A percentile compares a stretch with the other conserved stretches of the same genome.
phyloP scores from a whole-genome alignment of 108 stramenopile genomes.

The Epithemia pelagica region DNA sequence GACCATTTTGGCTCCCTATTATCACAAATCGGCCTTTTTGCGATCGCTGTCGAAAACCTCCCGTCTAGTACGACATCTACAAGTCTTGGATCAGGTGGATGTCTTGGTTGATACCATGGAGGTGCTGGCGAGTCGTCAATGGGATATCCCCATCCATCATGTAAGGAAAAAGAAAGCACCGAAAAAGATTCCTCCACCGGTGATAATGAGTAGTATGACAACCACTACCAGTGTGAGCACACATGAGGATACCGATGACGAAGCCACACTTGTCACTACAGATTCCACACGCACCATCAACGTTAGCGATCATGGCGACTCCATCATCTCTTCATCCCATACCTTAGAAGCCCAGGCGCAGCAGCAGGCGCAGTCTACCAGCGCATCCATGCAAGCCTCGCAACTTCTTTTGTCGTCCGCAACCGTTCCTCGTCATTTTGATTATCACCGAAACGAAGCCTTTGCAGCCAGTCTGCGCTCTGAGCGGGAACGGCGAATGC shows the following conservation, averaged over 20 bases:
- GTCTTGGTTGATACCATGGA: conserved; percentile 73
- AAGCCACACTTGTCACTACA: neutral
- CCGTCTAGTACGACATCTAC: conserved; percentile 44
- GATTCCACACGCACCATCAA: neutral
- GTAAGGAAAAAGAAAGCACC: neutral
- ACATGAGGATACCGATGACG: conserved; percentile 1
- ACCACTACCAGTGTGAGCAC: too few species aligned
- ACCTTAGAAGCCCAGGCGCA: neutral
- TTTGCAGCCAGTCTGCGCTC: conserved; percentile 67
- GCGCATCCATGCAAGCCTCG: neutral
- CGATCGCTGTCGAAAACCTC: conserved; percentile 28
- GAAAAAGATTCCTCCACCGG: neutral
- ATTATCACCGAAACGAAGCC: conserved; percentile 65
- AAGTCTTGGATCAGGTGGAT: conserved; percentile 59
- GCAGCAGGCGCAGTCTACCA: neutral
- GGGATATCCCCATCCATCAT: conserved; percentile 19
- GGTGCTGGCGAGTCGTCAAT: conserved; percentile 41
- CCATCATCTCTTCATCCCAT: neutral
- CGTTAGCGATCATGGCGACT: neutral
- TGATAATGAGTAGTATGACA: neutral
- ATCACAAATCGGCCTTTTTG: conserved; percentile 52
- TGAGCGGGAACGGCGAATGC: conserved; percentile 57
- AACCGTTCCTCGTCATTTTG: conserved; percentile 51
- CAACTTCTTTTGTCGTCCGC: neutral
- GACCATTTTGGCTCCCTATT: conserved; percentile 54